Conservation (phyloP, 108 stramenopile genomes). For the Cyclotella choctawhatcheeana region DNA sequence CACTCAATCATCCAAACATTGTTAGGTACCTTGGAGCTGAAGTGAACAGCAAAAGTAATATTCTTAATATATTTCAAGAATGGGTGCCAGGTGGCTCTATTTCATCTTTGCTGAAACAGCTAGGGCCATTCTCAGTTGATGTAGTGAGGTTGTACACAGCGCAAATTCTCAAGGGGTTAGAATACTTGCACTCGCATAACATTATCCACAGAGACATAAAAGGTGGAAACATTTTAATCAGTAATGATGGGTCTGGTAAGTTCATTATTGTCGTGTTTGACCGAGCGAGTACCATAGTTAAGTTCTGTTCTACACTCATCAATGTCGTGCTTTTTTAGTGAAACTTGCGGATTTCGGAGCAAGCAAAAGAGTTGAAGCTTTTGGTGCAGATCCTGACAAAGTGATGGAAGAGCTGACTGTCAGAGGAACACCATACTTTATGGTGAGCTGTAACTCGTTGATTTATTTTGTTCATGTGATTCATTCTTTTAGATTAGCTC, state of each 20-base stretch:
- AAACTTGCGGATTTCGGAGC: conserved; percentile 96
- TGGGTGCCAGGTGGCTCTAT: conserved; percentile 96
- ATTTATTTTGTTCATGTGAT: background rate
- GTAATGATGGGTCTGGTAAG: conserved; percentile 85
- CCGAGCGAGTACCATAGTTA: no score
- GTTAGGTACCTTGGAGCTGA: conserved; percentile 94
- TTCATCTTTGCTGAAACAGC: conserved; percentile 74
- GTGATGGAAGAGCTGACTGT: conserved; percentile 84
- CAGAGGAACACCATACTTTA: conserved; percentile 87
- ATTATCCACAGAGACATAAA: conserved; percentile 97
- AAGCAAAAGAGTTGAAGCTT: conserved; percentile 65
- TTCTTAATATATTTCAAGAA: conserved; percentile 96
- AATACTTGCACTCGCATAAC: conserved; percentile 86
- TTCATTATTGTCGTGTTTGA: no score
- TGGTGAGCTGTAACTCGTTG: background rate
- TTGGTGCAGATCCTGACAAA: conserved; percentile 50
- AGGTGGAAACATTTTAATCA: conserved; percentile 95
- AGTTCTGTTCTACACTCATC: no score
- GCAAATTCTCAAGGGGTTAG: conserved; percentile 92
- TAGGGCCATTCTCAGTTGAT: conserved; percentile 84
- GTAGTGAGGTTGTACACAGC: conserved; percentile 81
- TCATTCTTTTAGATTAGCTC: background rate
- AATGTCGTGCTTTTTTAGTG: no score
- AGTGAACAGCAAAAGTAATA: conserved; percentile 64
- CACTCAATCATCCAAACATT: conserved; percentile 91